Evolutionary conservation across 2,329 filamentous ascomycete genomes (phyloP), one percentile per base, ranked within the genome.

Genomic region (Botrytis elliptica): DNA sequence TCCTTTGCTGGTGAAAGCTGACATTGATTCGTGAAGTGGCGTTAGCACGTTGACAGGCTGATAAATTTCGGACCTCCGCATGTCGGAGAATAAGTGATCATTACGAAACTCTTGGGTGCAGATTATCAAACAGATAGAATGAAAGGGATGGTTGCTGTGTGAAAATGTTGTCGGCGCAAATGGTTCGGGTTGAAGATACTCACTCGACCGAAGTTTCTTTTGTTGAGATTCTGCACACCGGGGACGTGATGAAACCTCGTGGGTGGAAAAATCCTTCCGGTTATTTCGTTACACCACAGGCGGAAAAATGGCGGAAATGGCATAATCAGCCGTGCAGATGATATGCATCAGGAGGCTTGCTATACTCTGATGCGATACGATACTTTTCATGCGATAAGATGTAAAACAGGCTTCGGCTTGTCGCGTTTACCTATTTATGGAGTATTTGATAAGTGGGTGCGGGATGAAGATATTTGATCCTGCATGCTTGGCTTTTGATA

Each of bases 351-450:
- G 42, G 49, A 57, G 66, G 49, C 66, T 69, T 69, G 46, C 29
- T 40, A 40, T 67, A 7, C 46, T 67, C 16, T 44, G 36, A 57
- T 68, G n/a, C 18, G 33, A 68, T 68, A 68, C 49, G 66, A 57
- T 68, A 42, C 6, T 69, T 20, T 29, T 69, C 49, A 69, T 57
- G 66, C 49, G 36, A 68, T 68, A 42, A 57, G n/a, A 69, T 69
- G 49, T 25, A 69, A 69, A 44, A 69, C 49, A 69, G 52, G 52
- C 49, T 69, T 69, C 38, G 49, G n/a, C 49, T 42, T n/a, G 49
- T 57, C 25, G 38, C n/a, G n/a, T 57, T 33, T 44, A 25, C 49
- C 52, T 68, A 57, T 69, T 25, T 42, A 40, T 57, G 38, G 66
- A 25, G 12, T 55, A n/a, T 68, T 29, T 68, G 16, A 20, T 57